These are phyloP conservation scores for Ichthyophthirius multifiliis DNA, from an alignment of 169 alveolate species.

Conservation along the genomic window DNA sequence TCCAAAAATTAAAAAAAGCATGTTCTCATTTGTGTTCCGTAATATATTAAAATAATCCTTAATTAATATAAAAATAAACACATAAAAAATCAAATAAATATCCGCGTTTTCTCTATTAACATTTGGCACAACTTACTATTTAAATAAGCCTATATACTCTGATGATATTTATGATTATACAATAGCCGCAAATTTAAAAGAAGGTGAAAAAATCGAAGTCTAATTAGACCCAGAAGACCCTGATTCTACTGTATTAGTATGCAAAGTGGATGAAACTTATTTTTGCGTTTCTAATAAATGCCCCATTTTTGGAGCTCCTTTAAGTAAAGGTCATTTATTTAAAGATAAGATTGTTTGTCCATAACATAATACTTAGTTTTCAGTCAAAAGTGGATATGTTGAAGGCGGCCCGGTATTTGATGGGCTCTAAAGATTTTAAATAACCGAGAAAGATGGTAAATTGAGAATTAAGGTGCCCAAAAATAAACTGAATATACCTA, in stretches of 20 bases:
- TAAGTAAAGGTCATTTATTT: conserved; percentile 37
- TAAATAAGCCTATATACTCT: too few relatives aligned
- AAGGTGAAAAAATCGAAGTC: conserved; percentile 58
- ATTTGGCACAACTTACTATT: too few relatives aligned
- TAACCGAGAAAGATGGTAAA: conserved; percentile 50
- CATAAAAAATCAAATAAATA: too few relatives aligned
- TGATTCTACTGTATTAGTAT: conserved; percentile 55
- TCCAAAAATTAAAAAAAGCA: too few relatives aligned
- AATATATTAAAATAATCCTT: too few relatives aligned
- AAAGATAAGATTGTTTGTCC: conserved; percentile 71
- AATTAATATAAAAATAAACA: too few relatives aligned
- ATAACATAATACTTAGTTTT: conserved; percentile 57
- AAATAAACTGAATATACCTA: conserved; percentile 2
- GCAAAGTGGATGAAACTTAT: too few relatives aligned
- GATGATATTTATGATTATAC: background rate
- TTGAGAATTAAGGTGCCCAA: conserved; percentile 40
- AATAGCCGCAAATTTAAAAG: conserved; percentile 23
- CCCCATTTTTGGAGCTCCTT: conserved; percentile 66
- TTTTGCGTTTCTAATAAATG: too few relatives aligned
- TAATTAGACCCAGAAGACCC: conserved; percentile 50
- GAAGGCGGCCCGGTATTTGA: conserved; percentile 62
- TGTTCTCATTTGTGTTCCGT: too few relatives aligned
- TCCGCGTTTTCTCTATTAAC: too few relatives aligned
- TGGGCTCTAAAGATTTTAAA: conserved; percentile 53
- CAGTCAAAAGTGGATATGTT: conserved; percentile 45